phyloP scores from a whole-genome alignment of 1,284 basidiomycete species.

The Trametes versicolor region DNA sequence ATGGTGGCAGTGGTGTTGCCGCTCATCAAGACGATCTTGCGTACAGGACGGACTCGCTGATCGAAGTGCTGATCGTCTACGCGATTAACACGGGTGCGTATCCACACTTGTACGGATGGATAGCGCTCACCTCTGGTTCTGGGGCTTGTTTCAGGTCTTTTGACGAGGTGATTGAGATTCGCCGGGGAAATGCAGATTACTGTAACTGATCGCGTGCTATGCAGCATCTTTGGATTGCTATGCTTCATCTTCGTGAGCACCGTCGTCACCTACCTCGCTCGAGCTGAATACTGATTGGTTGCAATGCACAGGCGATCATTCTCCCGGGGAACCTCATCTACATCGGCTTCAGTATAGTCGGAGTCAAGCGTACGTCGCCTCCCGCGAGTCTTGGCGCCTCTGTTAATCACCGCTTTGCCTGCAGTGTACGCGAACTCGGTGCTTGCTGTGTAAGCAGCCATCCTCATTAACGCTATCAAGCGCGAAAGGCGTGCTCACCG shows the following conservation, averaged over 20 bases:
- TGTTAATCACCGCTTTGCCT: neutral
- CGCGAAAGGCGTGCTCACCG: too few species aligned
- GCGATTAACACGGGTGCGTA: constrained; percentile 8
- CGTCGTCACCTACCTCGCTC: neutral
- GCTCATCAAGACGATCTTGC: neutral
- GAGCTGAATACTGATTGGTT: neutral
- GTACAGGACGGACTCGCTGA: constrained; percentile 4
- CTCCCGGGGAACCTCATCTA: constrained; percentile 20
- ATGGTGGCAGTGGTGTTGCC: too few species aligned
- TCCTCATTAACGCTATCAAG: too few species aligned
- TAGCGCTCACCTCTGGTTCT: neutral
- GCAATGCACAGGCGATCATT: constrained; percentile 16
- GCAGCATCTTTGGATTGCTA: constrained; percentile 11
- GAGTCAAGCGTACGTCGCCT: constrained; percentile 9
- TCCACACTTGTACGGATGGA: neutral
- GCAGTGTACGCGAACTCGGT: constrained; percentile 16
- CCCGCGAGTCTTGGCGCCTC: neutral
- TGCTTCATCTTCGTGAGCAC: constrained; percentile 18
- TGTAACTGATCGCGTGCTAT: neutral
- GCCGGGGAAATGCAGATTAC: too few species aligned
- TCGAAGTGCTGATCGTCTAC: constrained; percentile 1
- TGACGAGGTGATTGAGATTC: neutral
- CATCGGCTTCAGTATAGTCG: constrained; percentile 11
- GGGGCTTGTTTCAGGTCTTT: neutral
- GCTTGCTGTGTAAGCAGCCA: constrained; percentile 5